A percentile compares a stretch with the other conserved stretches of the same genome.
These are phyloP conservation scores for Sphaerostilbella broomeana DNA, from an alignment of 2,329 filamentous ascomycete species.

Conservation along the genomic window DNA sequence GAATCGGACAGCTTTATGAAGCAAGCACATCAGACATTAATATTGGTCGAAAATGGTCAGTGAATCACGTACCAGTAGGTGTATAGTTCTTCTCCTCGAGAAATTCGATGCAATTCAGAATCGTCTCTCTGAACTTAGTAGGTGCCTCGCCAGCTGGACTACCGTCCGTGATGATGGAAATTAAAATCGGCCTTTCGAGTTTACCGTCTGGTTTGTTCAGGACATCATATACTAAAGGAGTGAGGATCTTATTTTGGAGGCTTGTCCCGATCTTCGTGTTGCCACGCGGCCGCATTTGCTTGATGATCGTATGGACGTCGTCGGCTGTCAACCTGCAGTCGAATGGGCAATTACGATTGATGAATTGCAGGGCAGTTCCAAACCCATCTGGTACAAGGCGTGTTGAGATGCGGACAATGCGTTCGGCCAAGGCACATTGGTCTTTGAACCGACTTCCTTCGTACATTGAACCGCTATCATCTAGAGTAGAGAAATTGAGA, in stretches of 20 bases:
- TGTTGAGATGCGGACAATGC: slow-evolving; percentile 5
- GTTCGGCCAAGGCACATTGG: slow-evolving; percentile 2
- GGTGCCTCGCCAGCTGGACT: background rate
- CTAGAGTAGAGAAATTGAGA: background rate
- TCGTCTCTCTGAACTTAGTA: background rate
- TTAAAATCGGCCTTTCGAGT: slow-evolving; percentile 1
- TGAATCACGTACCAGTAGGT: background rate
- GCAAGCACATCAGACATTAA: background rate
- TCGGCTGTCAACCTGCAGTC: background rate
- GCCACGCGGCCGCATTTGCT: background rate
- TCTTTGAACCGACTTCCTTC: background rate
- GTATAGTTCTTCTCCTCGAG: background rate
- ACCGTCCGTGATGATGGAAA: slow-evolving; percentile 11
- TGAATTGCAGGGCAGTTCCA: slow-evolving; percentile 7
- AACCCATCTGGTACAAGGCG: background rate
- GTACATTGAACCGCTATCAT: slow-evolving; percentile 11
- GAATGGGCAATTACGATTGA: background rate
- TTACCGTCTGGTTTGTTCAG: background rate
- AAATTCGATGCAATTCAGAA: background rate
- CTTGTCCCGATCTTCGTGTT: slow-evolving; percentile 5
- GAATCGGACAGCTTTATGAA: slow-evolving; percentile 1
- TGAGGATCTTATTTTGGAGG: slow-evolving; percentile 7
- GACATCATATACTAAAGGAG: slow-evolving; percentile 5
- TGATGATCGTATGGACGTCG: background rate
- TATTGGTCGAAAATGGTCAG: background rate